Percentiles rank a stretch among this genome's conserved stretches.
These are phyloP conservation scores for Wickerhamia fluorescens DNA, from an alignment of 805 yeast genomes.

Conservation along the genomic window DNA sequence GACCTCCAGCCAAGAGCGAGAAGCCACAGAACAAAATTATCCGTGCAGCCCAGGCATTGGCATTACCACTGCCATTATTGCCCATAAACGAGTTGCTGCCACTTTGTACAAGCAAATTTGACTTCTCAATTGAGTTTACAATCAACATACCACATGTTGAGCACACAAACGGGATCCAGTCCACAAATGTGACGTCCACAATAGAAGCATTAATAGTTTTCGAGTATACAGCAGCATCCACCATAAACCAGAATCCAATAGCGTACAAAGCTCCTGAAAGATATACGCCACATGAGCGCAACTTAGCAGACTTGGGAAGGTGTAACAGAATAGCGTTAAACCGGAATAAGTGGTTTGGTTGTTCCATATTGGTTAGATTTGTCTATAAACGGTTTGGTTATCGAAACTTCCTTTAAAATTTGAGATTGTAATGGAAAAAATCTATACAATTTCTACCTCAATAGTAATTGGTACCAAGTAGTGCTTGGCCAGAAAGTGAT, in stretches of 20 bases:
- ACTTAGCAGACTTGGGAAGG: constrained; percentile 62
- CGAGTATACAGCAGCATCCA: constrained; percentile 85
- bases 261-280: constrained; percentile 74
- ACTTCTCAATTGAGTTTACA: constrained; percentile 65
- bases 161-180: constrained; percentile 92
- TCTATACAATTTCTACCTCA: no score
- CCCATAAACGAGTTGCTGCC: constrained; percentile 1
- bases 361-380: constrained; percentile 23
- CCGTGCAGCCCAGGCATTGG: constrained; percentile 90
- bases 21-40: constrained; percentile 87
- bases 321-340: constrained; percentile 51
- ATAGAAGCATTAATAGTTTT: constrained; percentile 77
- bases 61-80: constrained; percentile 30
- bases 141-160: constrained; percentile 86
- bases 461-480: no score
- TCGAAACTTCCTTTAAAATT: no score
- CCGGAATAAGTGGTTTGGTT: constrained; percentile 51
- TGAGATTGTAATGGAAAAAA: no score
- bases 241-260: constrained; percentile 79
- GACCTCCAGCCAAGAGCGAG: constrained; percentile 86
- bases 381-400: not conserved
- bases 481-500: no score
- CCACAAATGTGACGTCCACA: constrained; percentile 85
- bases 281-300: constrained; percentile 71
- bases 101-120: constrained; percentile 42